These are phyloP conservation scores for Heliamphora exappendiculata DNA, from an alignment of 148 eudicot genomes.

Conservation along the genomic window DNA sequence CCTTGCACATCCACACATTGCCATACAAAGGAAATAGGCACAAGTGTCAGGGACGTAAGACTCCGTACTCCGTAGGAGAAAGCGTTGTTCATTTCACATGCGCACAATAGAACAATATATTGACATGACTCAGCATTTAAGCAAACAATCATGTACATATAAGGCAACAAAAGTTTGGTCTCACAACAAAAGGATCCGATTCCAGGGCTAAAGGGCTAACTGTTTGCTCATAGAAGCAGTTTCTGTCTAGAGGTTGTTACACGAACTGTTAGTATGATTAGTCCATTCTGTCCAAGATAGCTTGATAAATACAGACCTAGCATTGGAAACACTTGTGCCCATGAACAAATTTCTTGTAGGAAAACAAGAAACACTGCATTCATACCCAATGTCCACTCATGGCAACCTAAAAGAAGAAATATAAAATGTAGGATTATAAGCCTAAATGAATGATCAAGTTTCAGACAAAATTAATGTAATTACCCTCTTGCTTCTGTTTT, in stretches of 20 bases:
- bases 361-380: too few relatives aligned
- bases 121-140: neutral
- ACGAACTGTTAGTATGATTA: too few relatives aligned
- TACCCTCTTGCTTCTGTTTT: neutral
- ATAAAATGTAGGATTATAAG: neutral
- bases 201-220: neutral
- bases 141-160: neutral
- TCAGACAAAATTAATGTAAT: neutral
- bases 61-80: neutral
- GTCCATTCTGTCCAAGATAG: too few relatives aligned
- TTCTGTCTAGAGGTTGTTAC: too few relatives aligned
- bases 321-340: too few relatives aligned
- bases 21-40: neutral
- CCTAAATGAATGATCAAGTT: neutral
- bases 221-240: neutral
- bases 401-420: neutral
- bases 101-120: neutral
- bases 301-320: too few relatives aligned
- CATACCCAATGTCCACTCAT: too few relatives aligned
- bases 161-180: neutral
- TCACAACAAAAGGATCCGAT: neutral
- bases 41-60: neutral
- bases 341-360: too few relatives aligned
- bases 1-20: neutral
- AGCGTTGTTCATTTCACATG: neutral